Base-by-base conservation (phyloP, 495 filamentous ascomycete genomes). In the Hypoxylon lenormandii region DNA sequence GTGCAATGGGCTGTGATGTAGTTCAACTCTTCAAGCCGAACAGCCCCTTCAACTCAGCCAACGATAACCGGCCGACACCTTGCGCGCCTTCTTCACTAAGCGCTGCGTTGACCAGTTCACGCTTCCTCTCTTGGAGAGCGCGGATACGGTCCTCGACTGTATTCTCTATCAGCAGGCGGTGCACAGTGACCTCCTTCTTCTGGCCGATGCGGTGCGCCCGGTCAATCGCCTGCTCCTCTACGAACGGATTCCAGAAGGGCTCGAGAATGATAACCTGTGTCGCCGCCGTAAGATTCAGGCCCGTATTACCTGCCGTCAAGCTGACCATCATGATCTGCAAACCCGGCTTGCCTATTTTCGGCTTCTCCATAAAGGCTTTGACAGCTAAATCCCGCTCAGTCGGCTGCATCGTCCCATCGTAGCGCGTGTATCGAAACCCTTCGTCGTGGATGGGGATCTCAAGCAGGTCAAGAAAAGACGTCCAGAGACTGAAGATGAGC, bases 191-290 rank as follows among this genome's bases (percentile, higher is more conserved):
- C 12, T 85, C 79, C 0, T 84, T 83, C 64, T 81, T 81, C 81
- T 98, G 94, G 12, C 93, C 94, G 58, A 98, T 92, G 3, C 94
- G 90, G 75, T 98, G 91, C 3, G 94, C 92, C 37, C 94, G 92
- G 77, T 97, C 95, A 57, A 98, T 89, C 0, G 94, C 94, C 76
- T 98, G 94, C 70, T 94, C 92, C 79, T 98, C 94, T 22, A 96
- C 90, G 74, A 90, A 97, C 0, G 94, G 93, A 64, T 98, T 98
- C 92, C 95, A 98, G 81, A 97, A 97, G 0, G 94, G 94, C 69
- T 98, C 94, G 58, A 96, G 87, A 54, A 97, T 90, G 74, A 98
- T 92, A 65, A 98, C 91, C 67, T 92, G 90, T 0, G 88, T 90
- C 0, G 94, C 94, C n/a, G 88, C 88, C 6, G 90, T 89, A 16